phyloP scores from a whole-genome alignment of 129 eudicot genomes.

The Flaveria trinervia region DNA sequence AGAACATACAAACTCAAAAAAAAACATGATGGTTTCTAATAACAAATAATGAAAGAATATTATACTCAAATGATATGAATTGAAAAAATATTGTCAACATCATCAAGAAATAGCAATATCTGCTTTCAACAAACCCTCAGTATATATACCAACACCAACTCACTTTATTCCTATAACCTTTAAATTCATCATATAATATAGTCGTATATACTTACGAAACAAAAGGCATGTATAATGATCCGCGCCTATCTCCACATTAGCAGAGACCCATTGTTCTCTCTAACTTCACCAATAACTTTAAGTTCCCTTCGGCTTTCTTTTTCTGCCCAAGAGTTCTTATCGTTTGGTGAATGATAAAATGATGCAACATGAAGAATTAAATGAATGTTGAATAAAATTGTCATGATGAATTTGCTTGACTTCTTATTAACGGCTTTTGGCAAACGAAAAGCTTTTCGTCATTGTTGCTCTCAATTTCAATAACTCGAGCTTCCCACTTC shows the following conservation, averaged over 20 bases:
- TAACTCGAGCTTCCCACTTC: conserved; percentile 97
- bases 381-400: conserved; percentile 40
- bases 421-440: conserved; percentile 84
- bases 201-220: conserved; percentile 46
- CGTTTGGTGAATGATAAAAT: conserved; percentile 27
- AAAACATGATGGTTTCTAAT: not conserved
- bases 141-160: conserved; percentile 30
- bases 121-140: conserved; percentile 26
- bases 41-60: conserved; percentile 29
- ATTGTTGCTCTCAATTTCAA: conserved; percentile 80
- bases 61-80: conserved; percentile 35
- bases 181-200: conserved; percentile 37
- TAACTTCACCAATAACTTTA: conserved; percentile 18
- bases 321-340: conserved; percentile 55
- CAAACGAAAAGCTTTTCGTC: conserved; percentile 88
- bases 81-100: conserved; percentile 31
- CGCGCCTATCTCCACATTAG: conserved; percentile 37
- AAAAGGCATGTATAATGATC: conserved; percentile 41
- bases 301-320: conserved; percentile 39
- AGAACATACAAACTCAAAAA: not conserved
- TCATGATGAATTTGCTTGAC: conserved; percentile 50
- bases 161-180: conserved; percentile 52
- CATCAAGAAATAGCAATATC: conserved; percentile 27
- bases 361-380: conserved; percentile 37
- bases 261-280: conserved; percentile 21